A percentile compares a stretch with the other conserved stretches of the same genome.
Evolutionary conservation across 768 basidiomycete genomes (phyloP).

Genomic region (Suillus luteus): DNA sequence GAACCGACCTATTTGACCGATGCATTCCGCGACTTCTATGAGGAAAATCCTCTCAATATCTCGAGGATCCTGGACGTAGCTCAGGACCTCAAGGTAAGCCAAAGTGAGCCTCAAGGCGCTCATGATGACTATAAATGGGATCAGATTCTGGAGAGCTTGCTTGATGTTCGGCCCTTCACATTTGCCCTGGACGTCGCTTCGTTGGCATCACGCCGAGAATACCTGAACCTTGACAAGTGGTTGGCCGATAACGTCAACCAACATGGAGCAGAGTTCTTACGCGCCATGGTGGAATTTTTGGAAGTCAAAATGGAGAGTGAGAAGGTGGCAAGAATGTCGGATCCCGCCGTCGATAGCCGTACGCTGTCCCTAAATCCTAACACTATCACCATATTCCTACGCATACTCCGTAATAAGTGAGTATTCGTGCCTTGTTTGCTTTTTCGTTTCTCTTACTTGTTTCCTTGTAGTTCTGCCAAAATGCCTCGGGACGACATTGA

Average conservation of each 20-base stretch:
- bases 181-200: constrained; percentile 95
- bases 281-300: constrained; percentile 84
- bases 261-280: constrained; percentile 85
- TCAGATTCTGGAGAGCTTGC: constrained; percentile 88
- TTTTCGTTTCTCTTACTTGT: constrained; percentile 1
- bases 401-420: constrained; percentile 82
- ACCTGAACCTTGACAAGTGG: constrained; percentile 97
- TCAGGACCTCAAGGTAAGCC: constrained; percentile 84
- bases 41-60: constrained; percentile 90
- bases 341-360: constrained; percentile 72
- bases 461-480: constrained; percentile 57
- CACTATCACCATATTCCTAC: constrained; percentile 90
- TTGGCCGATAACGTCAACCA: constrained; percentile 81
- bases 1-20: constrained; percentile 83
- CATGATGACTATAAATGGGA: constrained; percentile 11
- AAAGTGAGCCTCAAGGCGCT: constrained; percentile 5
- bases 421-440: constrained; percentile 27
- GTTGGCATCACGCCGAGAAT: constrained; percentile 88
- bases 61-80: constrained; percentile 94
- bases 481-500: constrained; percentile 81
- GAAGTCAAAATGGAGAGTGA: constrained; percentile 94
- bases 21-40: constrained; percentile 90
- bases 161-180: constrained; percentile 85
- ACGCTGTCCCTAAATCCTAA: constrained; percentile 88
- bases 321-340: constrained; percentile 72